These are phyloP conservation scores for Symbiotaphrina buchneri DNA, from an alignment of 495 filamentous ascomycete genomes.

Conservation along the genomic window DNA sequence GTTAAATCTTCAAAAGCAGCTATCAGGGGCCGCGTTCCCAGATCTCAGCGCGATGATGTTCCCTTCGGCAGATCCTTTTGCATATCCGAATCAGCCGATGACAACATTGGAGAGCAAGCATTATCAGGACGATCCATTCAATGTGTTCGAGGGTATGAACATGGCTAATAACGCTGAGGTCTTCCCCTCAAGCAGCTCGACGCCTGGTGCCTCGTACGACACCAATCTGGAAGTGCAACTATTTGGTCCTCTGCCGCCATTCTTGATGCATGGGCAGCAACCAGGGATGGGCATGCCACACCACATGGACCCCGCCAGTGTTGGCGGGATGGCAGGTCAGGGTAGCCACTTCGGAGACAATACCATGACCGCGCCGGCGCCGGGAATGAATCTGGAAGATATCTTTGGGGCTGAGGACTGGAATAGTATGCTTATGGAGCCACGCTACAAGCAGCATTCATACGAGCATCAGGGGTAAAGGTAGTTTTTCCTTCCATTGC, in stretches of 20 bases:
- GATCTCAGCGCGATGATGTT: conserved; percentile 86
- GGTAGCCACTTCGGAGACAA: not conserved
- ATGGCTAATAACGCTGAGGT: conserved; percentile 13
- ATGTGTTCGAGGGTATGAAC: conserved; percentile 8
- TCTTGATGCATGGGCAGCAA: conserved; percentile 20
- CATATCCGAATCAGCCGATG: conserved; percentile 71
- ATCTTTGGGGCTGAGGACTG: conserved; percentile 3
- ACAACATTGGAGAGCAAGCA: conserved; percentile 33
- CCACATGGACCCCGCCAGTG: not conserved
- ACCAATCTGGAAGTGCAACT: conserved; percentile 30
- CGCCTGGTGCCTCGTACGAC: conserved; percentile 12
- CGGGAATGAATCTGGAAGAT: not conserved
- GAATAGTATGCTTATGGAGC: conserved; percentile 2
- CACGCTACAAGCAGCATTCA: not conserved
- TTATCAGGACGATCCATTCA: conserved; percentile 8
- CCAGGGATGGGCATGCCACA: not conserved
- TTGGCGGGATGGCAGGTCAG: not conserved
- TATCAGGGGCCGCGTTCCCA: conserved; percentile 19
- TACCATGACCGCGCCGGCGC: not conserved
- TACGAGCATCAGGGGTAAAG: not conserved
- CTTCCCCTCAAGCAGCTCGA: conserved; percentile 7
- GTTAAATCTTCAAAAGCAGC: not conserved
- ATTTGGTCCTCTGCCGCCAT: conserved; percentile 29
- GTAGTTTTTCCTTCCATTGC: not conserved
- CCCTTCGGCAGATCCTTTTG: conserved; percentile 70